Conservation (phyloP, 2,329 filamentous ascomycete species). For the Aureobasidium sp. region DNA sequence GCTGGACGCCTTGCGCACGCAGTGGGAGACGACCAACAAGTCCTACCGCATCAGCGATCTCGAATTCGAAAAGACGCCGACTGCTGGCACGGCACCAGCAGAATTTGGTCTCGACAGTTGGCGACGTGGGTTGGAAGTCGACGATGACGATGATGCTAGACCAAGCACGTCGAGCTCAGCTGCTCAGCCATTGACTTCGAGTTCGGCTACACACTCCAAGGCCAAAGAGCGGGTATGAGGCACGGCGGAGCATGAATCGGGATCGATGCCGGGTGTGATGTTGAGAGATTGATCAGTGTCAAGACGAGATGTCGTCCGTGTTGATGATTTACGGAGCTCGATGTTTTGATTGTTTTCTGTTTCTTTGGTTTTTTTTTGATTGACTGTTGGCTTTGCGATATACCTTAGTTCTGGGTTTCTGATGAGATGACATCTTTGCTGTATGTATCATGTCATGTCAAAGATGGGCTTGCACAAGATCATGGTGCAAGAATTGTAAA, state of each 20-base stretch:
- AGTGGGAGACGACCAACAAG: conserved; percentile 95
- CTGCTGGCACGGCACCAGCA: conserved; percentile 6
- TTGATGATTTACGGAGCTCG: background rate
- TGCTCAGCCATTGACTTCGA: background rate
- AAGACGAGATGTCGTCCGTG: too few species aligned
- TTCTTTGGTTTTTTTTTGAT: background rate
- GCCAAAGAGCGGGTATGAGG: background rate
- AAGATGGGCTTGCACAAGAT: background rate
- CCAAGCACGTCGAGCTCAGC: conserved; percentile 9
- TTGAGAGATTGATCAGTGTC: too few species aligned
- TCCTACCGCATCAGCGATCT: conserved; percentile 79
- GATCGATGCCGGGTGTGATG: too few species aligned
- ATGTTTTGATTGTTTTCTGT: background rate
- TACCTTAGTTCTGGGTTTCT: conserved; percentile 12
- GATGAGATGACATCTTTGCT: background rate
- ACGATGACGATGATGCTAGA: background rate
- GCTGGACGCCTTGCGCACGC: conserved; percentile 78
- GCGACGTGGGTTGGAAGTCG: conserved; percentile 10
- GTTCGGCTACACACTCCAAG: background rate
- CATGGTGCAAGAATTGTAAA: conserved; percentile 5
- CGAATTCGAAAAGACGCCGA: conserved; percentile 16
- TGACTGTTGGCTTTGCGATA: conserved; percentile 13
- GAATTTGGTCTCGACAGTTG: conserved; percentile 13
- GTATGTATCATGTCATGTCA: background rate
- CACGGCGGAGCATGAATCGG: too few species aligned